Percentiles rank a stretch among this genome's conserved stretches.
Conservation (phyloP, 768 basidiomycete genomes). For the Suillus fuscotomentosus region DNA sequence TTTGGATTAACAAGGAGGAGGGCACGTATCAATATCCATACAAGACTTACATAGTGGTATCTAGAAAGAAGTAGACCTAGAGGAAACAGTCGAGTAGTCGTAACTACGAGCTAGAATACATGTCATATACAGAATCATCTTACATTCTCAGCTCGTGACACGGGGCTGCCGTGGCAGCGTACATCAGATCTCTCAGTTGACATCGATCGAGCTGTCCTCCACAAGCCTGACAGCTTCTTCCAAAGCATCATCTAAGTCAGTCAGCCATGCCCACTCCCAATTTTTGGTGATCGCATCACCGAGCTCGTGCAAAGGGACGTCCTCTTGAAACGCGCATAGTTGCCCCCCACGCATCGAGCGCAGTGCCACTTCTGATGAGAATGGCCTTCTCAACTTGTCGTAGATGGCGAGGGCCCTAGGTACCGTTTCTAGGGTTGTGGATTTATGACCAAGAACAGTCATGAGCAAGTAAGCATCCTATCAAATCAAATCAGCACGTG, state of each 20-base stretch:
- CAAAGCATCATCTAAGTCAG: slow-evolving; percentile 19
- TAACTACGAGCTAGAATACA: not conserved
- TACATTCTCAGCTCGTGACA: not conserved
- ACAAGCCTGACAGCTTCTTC: slow-evolving; percentile 18
- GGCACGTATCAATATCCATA: slow-evolving; percentile 84
- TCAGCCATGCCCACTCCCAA: slow-evolving; percentile 54
- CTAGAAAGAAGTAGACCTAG: slow-evolving; percentile 37
- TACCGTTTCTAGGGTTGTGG: slow-evolving; percentile 31
- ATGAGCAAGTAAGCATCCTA: slow-evolving; percentile 39
- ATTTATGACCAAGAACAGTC: slow-evolving; percentile 42
- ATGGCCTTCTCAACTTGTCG: slow-evolving; percentile 50
- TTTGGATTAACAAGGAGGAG: slow-evolving; percentile 72
- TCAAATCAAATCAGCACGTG: not conserved
- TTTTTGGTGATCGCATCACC: slow-evolving; percentile 42
- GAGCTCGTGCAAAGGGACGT: slow-evolving; percentile 37
- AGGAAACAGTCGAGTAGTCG: not conserved
- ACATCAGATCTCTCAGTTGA: not conserved
- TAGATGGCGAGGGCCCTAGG: slow-evolving; percentile 44
- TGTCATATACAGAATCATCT: not conserved
- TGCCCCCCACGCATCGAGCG: slow-evolving; percentile 20
- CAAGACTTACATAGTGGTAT: slow-evolving; percentile 59
- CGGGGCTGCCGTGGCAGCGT: not conserved
- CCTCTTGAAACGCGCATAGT: slow-evolving; percentile 14
- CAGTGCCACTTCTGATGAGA: slow-evolving; percentile 34
- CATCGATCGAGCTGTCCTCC: not conserved